Percentiles rank a stretch among this genome's conserved stretches.
Evolutionary conservation across 1,284 basidiomycete genomes (phyloP).

Genomic region (Rhodotorula sp.): DNA sequence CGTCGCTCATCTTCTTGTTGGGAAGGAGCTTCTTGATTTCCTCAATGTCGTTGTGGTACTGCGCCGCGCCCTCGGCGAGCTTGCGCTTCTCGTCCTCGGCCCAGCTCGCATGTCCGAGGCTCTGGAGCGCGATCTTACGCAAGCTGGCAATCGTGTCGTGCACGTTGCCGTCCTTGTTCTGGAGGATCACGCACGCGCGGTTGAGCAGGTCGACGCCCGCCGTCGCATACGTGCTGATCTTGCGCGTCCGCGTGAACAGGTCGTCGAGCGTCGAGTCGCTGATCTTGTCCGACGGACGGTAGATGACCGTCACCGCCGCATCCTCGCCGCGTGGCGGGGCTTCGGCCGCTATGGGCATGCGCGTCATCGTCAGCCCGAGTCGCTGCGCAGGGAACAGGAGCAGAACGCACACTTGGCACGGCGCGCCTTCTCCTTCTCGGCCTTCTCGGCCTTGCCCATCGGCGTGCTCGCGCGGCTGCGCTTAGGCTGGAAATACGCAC

Average conservation of each 20-base stretch:
- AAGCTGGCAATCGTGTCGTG: conserved; percentile 25
- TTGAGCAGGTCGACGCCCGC: conserved; percentile 42
- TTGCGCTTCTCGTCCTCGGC: conserved; percentile 37
- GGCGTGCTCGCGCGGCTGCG: conserved; percentile 27
- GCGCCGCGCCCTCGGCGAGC: conserved; percentile 33
- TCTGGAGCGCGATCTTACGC: conserved; percentile 24
- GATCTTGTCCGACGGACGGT: conserved; percentile 12
- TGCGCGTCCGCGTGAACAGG: conserved; percentile 26
- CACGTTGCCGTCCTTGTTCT: conserved; percentile 22
- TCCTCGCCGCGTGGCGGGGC: conserved; percentile 30
- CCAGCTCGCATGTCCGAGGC: conserved; percentile 41
- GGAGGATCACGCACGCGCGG: conserved; percentile 29
- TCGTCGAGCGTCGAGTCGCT: conserved; percentile 20
- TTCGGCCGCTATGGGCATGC: neutral
- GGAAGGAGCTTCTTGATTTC: conserved; percentile 32
- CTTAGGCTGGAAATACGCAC: conserved; percentile 31
- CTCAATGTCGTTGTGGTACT: conserved; percentile 43
- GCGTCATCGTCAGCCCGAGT: neutral
- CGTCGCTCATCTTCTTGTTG: conserved; percentile 41
- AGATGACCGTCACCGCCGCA: conserved; percentile 16
- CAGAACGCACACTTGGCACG: conserved; percentile 7
- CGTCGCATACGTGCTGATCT: conserved; percentile 25
- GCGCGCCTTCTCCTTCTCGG: conserved; percentile 9
- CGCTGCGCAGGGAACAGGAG: neutral
- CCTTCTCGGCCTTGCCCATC: conserved; percentile 7